A percentile compares a stretch with the other conserved stretches of the same genome.
These are phyloP conservation scores for Lactarius hatsudake DNA, from an alignment of 768 basidiomycete species.

Conservation along the genomic window DNA sequence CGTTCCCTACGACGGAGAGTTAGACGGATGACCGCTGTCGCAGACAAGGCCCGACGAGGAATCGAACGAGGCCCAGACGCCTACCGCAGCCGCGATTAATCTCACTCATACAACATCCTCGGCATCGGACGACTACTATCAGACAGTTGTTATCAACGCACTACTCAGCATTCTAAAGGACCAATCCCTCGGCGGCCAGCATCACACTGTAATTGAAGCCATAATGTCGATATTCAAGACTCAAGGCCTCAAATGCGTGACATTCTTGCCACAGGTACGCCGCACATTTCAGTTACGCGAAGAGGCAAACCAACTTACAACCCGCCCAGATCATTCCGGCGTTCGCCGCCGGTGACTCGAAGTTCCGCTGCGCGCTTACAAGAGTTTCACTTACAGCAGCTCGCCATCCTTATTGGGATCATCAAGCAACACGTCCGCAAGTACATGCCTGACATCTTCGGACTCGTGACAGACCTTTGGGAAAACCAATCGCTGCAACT, in stretches of 20 bases:
- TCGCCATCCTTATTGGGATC: conserved; percentile 92
- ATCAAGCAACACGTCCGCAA: conserved; percentile 97
- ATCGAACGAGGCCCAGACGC: conserved; percentile 46
- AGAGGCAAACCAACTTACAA: not conserved
- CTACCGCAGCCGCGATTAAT: conserved; percentile 63
- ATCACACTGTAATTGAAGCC: conserved; percentile 93
- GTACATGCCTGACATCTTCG: conserved; percentile 82
- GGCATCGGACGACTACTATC: conserved; percentile 93
- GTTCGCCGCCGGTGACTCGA: conserved; percentile 88
- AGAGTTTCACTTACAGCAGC: conserved; percentile 92
- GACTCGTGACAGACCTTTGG: conserved; percentile 88
- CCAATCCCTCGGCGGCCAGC: conserved; percentile 78
- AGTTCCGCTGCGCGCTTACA: conserved; percentile 78
- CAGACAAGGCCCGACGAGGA: conserved; percentile 66
- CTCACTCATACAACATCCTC: conserved; percentile 59
- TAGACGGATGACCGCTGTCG: conserved; percentile 3
- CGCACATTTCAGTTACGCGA: conserved; percentile 6
- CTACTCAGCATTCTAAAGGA: conserved; percentile 87
- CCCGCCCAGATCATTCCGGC: conserved; percentile 82
- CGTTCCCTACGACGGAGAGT: not conserved
- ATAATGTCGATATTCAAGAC: conserved; percentile 99
- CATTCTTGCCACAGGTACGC: conserved; percentile 86
- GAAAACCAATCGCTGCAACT: conserved; percentile 78
- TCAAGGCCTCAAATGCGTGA: conserved; percentile 92
- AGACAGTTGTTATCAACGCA: conserved; percentile 89